Evolutionary conservation across 2,329 filamentous ascomycete genomes (phyloP).

Genomic region (Monilinia vaccinii-corymbosi): DNA sequence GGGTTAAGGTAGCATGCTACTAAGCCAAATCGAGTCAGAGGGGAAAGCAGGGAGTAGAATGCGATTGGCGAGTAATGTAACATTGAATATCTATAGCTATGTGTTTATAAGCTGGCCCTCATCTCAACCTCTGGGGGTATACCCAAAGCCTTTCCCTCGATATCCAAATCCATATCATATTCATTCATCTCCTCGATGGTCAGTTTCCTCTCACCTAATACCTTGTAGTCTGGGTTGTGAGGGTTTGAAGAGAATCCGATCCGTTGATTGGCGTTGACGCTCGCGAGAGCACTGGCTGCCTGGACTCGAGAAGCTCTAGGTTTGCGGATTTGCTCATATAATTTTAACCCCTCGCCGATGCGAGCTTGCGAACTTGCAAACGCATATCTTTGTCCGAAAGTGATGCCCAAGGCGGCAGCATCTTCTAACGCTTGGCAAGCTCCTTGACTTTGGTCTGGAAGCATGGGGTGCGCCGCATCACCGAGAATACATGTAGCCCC

Average conservation of each 20-base stretch:
- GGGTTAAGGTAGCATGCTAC: not conserved
- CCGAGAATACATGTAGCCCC: conserved; percentile 47
- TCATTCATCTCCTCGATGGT: conserved; percentile 63
- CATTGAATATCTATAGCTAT: not conserved
- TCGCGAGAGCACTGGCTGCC: conserved; percentile 45
- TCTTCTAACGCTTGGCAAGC: conserved; percentile 38
- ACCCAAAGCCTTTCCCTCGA: conserved; percentile 29
- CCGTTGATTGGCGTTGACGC: conserved; percentile 49
- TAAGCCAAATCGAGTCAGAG: not conserved
- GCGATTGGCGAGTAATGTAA: not conserved
- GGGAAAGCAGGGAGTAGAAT: not conserved
- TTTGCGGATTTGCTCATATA: conserved; percentile 42
- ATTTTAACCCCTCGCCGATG: conserved; percentile 33
- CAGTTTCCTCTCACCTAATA: conserved; percentile 49
- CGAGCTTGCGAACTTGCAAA: conserved; percentile 8
- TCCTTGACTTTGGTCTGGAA: conserved; percentile 60
- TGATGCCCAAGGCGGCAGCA: conserved; percentile 29
- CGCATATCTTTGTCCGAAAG: conserved; percentile 20
- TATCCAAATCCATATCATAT: conserved; percentile 50
- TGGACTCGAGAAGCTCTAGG: conserved; percentile 47
- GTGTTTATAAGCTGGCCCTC: conserved; percentile 6
- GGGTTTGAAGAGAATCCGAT: conserved; percentile 31
- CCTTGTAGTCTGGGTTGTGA: conserved; percentile 44
- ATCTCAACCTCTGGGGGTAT: not conserved
- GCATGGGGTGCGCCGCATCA: conserved; percentile 59